Evolutionary conservation across 75 land plant genomes (phyloP).

Genomic region (Sequoiadendron giganteum): DNA sequence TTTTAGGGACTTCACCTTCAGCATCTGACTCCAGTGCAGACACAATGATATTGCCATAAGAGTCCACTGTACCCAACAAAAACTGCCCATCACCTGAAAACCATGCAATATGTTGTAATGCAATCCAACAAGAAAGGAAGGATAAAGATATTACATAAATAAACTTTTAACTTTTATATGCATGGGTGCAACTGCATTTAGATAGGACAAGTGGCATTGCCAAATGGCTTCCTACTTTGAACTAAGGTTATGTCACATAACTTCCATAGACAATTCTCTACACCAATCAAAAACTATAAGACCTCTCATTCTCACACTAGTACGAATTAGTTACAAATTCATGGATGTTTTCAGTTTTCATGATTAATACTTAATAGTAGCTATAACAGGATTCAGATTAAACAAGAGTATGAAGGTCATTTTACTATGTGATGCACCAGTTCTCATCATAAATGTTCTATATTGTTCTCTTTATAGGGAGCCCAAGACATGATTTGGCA

Average conservation of each 20-base stretch:
- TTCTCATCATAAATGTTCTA: background rate
- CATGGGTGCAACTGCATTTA: background rate
- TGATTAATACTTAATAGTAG: background rate
- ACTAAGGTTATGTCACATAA: background rate
- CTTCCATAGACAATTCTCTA: background rate
- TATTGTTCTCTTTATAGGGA: background rate
- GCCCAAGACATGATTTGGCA: background rate
- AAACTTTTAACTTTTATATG: background rate
- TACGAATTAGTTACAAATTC: background rate
- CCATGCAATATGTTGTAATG: background rate
- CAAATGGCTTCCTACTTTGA: background rate
- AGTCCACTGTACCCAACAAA: conserved; percentile 77
- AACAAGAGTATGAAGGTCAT: background rate
- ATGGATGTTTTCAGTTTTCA: background rate
- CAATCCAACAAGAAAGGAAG: background rate
- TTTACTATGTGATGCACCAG: background rate
- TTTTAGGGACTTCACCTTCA: conserved; percentile 32
- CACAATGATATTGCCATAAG: conserved; percentile 81
- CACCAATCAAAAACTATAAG: background rate
- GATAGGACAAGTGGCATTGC: background rate
- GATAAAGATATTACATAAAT: background rate
- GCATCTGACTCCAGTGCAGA: conserved; percentile 45
- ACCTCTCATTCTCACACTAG: background rate
- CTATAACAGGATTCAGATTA: background rate
- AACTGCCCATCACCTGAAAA: conserved; percentile 47